Evolutionary conservation across 495 filamentous ascomycete species (phyloP).

Genomic region (Penicillium simplicissimum): DNA sequence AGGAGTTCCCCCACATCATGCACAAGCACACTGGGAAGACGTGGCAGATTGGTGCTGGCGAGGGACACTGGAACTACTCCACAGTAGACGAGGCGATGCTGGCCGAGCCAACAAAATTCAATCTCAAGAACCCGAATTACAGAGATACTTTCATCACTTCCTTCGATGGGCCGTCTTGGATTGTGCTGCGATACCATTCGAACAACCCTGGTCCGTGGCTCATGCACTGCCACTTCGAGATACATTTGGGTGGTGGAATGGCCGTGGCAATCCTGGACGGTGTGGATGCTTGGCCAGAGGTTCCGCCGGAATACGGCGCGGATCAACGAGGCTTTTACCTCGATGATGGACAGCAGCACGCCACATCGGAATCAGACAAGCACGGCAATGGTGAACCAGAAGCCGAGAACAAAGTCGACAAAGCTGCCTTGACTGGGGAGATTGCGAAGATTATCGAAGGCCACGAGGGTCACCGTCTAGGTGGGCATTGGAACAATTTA

Average conservation of each 20-base stretch:
- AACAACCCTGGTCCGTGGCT: slow-evolving; percentile 53
- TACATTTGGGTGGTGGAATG: slow-evolving; percentile 52
- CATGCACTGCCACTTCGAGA: slow-evolving; percentile 56
- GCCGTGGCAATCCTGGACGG: slow-evolving; percentile 40
- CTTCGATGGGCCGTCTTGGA: slow-evolving; percentile 30
- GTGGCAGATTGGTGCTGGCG: slow-evolving; percentile 47
- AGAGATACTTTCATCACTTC: slow-evolving; percentile 47
- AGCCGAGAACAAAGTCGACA: too few relatives aligned
- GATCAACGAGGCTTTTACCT: neutral
- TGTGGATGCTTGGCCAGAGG: slow-evolving; percentile 47
- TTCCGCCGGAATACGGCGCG: slow-evolving; percentile 6
- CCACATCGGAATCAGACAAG: too few relatives aligned
- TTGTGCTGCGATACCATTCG: slow-evolving; percentile 53
- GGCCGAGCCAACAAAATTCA: slow-evolving; percentile 43
- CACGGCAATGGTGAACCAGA: too few relatives aligned
- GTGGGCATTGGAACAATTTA: too few relatives aligned
- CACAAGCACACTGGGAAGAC: slow-evolving; percentile 58
- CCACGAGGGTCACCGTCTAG: too few relatives aligned
- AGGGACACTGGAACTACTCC: slow-evolving; percentile 42
- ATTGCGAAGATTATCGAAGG: too few relatives aligned
- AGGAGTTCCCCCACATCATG: slow-evolving; percentile 42
- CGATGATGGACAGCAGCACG: neutral
- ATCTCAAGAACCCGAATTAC: slow-evolving; percentile 36
- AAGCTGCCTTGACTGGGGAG: too few relatives aligned
- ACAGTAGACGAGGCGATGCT: slow-evolving; percentile 45